phyloP scores from a whole-genome alignment of 2,329 filamentous ascomycete species.

The Colletotrichum coccodes region DNA sequence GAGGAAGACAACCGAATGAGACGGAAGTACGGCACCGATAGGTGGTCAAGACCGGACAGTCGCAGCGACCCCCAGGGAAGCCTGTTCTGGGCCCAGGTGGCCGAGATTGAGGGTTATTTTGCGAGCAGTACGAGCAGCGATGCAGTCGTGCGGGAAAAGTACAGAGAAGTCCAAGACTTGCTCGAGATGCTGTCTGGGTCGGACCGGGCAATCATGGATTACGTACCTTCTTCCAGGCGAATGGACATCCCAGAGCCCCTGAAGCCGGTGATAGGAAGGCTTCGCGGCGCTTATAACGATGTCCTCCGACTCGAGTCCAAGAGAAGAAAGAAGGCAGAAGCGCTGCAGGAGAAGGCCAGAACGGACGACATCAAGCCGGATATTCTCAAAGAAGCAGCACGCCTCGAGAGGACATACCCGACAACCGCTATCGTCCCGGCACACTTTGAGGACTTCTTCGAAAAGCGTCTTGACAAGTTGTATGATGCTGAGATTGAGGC shows the following conservation, averaged over 20 bases:
- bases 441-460: slow-evolving; percentile 93
- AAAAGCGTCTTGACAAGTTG: slow-evolving; percentile 76
- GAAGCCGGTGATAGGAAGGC: slow-evolving; percentile 79
- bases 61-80: slow-evolving; percentile 71
- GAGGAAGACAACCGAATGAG: slow-evolving; percentile 84
- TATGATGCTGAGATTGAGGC: slow-evolving; percentile 84
- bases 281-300: slow-evolving; percentile 87
- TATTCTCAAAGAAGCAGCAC: slow-evolving; percentile 83
- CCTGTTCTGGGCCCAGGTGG: slow-evolving; percentile 79
- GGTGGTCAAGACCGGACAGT: slow-evolving; percentile 80
- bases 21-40: slow-evolving; percentile 84
- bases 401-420: slow-evolving; percentile 86
- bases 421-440: slow-evolving; percentile 86
- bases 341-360: slow-evolving; percentile 80
- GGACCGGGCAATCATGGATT: slow-evolving; percentile 85
- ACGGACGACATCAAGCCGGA: slow-evolving; percentile 90
- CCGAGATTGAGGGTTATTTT: slow-evolving; percentile 89
- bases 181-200: slow-evolving; percentile 82
- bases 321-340: slow-evolving; percentile 81
- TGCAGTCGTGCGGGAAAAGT: slow-evolving; percentile 77
- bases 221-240: slow-evolving; percentile 85
- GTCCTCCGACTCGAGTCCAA: slow-evolving; percentile 84
- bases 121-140: slow-evolving; percentile 69
- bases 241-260: slow-evolving; percentile 83
- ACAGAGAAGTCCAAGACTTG: slow-evolving; percentile 78